phyloP scores from a whole-genome alignment of 306 rosid genomes.

The Cercis canadensis region DNA sequence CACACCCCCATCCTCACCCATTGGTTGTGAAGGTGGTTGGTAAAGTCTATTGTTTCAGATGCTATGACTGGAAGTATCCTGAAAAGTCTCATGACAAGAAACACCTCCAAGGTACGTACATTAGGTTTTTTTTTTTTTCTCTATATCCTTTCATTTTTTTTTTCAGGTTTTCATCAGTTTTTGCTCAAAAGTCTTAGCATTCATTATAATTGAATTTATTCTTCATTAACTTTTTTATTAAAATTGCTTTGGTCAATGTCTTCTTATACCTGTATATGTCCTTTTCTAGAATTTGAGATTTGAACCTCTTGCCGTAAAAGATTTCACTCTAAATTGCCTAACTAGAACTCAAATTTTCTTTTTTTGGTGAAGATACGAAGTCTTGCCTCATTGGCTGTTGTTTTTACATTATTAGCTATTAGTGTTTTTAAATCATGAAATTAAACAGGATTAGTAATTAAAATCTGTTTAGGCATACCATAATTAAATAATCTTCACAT shows the following conservation, averaged over 20 bases:
- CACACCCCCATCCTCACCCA: conserved; percentile 58
- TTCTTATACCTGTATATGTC: background rate
- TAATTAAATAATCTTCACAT: background rate
- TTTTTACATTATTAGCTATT: too few relatives aligned
- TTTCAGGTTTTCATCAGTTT: background rate
- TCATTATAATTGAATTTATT: background rate
- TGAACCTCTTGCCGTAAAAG: background rate
- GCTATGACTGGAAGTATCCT: conserved; percentile 77
- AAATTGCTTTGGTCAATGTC: background rate
- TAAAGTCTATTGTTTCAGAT: conserved; percentile 80
- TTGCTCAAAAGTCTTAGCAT: background rate
- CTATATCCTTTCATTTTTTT: background rate
- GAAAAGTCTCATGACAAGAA: conserved; percentile 86
- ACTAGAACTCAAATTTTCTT: background rate
- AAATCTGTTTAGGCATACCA: background rate
- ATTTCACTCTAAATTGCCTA: background rate
- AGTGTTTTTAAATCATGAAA: background rate
- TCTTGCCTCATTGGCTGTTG: background rate
- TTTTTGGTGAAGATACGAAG: background rate
- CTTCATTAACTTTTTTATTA: background rate
- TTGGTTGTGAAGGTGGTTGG: conserved; percentile 88
- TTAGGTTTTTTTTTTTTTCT: background rate
- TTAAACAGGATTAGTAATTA: background rate
- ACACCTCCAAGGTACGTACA: conserved; percentile 74
- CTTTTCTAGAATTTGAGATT: background rate